Conservation (phyloP, 148 eudicot genomes). For the Vaccinium darrowii region DNA sequence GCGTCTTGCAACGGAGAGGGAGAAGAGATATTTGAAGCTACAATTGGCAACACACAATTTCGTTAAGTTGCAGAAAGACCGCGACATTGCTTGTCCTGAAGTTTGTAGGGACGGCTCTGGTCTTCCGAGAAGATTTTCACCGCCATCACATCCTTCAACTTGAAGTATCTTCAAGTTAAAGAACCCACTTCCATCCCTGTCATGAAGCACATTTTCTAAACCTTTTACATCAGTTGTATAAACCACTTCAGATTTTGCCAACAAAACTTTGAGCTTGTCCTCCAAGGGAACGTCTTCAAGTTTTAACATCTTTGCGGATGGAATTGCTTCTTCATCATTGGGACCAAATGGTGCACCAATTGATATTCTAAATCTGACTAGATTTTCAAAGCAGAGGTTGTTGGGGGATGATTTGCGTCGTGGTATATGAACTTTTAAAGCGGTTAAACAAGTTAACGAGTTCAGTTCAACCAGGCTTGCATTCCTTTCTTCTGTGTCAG, state of each 20-base stretch:
- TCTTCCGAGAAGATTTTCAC: neutral
- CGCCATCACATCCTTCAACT: neutral
- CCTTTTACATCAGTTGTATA: neutral
- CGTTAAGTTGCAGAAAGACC: neutral
- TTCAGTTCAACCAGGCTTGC: neutral
- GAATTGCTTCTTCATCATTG: no score
- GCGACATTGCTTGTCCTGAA: neutral
- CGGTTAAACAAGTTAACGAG: no score
- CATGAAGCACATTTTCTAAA: neutral
- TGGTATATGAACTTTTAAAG: slow-evolving; percentile 14
- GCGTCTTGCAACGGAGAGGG: no score
- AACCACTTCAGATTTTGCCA: neutral
- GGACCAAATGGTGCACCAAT: neutral
- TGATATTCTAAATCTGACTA: neutral
- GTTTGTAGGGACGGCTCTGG: no score
- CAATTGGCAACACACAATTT: neutral
- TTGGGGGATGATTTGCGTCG: neutral
- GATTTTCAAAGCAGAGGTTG: neutral
- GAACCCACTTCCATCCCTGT: neutral
- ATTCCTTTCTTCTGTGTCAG: neutral
- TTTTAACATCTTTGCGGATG: neutral
- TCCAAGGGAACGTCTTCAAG: neutral
- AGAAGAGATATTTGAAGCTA: no score
- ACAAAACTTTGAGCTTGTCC: neutral
- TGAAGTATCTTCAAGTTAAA: neutral